Conservation (phyloP, 345 rosid species). For the Aquilaria yunnanensis region DNA sequence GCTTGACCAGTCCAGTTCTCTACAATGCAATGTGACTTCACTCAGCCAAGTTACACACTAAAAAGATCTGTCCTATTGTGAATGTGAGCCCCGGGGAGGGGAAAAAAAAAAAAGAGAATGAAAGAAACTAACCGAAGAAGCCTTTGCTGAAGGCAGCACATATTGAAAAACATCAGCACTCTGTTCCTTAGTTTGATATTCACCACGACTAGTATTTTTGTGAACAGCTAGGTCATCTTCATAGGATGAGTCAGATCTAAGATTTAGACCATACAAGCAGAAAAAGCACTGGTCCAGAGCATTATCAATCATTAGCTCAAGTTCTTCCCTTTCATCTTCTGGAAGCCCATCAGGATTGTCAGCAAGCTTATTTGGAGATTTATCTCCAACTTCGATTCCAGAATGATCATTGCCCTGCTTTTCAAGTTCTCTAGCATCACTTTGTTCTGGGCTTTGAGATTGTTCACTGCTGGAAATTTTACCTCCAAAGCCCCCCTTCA, state of each 20-base stretch:
- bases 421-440: constrained; percentile 17
- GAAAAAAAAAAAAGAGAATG: constrained; percentile 9
- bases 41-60: constrained; percentile 14
- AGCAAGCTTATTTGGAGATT: constrained; percentile 20
- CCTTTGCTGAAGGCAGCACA: constrained; percentile 84
- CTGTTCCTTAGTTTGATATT: constrained; percentile 95
- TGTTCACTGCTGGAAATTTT: constrained; percentile 17
- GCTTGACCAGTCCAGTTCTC: constrained; percentile 94
- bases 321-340: constrained; percentile 84
- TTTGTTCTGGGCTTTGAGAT: constrained; percentile 21
- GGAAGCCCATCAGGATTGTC: constrained; percentile 41
- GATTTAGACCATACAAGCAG: constrained; percentile 95
- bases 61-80: not conserved
- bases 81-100: not conserved
- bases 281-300: constrained; percentile 96
- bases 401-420: constrained; percentile 23
- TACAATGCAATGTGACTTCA: constrained; percentile 26
- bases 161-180: constrained; percentile 98
- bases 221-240: constrained; percentile 89
- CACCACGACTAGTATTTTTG: constrained; percentile 89
- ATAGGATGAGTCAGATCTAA: constrained; percentile 79
- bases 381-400: constrained; percentile 26
- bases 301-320: constrained; percentile 74
- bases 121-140: constrained; percentile 74
- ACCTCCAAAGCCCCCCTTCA: constrained; percentile 33